Evolutionary conservation across 345 rosid species (phyloP).

Genomic region (Pistacia vera): DNA sequence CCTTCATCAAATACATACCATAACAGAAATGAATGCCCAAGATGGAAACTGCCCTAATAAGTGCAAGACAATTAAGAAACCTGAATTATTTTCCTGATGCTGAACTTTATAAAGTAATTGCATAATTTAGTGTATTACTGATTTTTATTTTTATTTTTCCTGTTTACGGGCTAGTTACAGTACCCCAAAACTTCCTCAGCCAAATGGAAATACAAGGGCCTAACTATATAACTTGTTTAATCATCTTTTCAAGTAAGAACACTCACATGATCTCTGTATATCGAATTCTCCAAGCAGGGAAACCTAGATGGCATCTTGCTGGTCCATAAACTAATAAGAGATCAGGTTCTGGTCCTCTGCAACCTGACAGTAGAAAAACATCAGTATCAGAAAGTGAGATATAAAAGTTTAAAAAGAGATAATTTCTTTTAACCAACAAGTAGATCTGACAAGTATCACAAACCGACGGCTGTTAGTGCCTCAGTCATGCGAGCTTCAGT

Average conservation of each 20-base stretch:
- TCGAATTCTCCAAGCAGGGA: slow-evolving; percentile 92
- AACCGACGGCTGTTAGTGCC: slow-evolving; percentile 73
- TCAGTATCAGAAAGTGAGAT: slow-evolving; percentile 6
- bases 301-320: slow-evolving; percentile 84
- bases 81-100: too few relatives aligned
- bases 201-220: background rate
- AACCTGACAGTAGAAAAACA: slow-evolving; percentile 49
- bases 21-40: too few relatives aligned
- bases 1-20: too few relatives aligned
- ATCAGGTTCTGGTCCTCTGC: slow-evolving; percentile 70
- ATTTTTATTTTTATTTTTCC: too few relatives aligned
- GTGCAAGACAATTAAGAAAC: too few relatives aligned
- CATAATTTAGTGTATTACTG: background rate
- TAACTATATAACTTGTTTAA: background rate
- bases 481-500: slow-evolving; percentile 71
- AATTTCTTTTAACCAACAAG: background rate
- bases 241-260: slow-evolving; percentile 12
- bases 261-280: slow-evolving; percentile 88
- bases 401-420: slow-evolving; percentile 14
- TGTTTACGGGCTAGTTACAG: background rate
- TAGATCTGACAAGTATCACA: slow-evolving; percentile 33
- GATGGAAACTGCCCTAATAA: too few relatives aligned
- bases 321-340: slow-evolving; percentile 88
- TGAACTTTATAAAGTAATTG: background rate
- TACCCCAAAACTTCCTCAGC: background rate